phyloP scores from a whole-genome alignment of 257 asterid genomes.

The Primulina eburnea region DNA sequence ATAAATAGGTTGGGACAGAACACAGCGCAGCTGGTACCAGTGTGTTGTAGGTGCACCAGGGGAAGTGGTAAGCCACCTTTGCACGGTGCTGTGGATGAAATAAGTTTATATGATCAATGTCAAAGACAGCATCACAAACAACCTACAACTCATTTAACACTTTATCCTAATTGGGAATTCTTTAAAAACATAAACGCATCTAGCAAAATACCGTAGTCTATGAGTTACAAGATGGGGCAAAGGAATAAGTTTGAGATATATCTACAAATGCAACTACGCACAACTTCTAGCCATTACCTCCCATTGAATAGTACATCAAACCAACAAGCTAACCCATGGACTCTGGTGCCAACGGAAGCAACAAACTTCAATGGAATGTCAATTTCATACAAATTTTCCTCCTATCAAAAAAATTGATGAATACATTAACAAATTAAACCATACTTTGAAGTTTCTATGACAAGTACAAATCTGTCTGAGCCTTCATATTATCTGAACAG shows the following conservation, averaged over 20 bases:
- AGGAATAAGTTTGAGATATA: not conserved
- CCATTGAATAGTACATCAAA: slow-evolving; percentile 92
- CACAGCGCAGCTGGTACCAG: slow-evolving; percentile 99
- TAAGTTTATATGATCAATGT: slow-evolving; percentile 4
- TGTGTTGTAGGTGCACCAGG: slow-evolving; percentile 98
- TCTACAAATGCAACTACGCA: slow-evolving; percentile 1
- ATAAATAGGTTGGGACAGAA: slow-evolving; percentile 83
- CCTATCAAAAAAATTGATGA: slow-evolving; percentile 42
- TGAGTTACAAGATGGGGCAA: slow-evolving; percentile 20
- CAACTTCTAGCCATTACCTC: slow-evolving; percentile 50
- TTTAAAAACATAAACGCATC: too few species aligned
- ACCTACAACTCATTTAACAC: not conserved
- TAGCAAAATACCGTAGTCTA: not conserved
- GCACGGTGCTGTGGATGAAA: slow-evolving; percentile 59
- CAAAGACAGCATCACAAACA: not conserved
- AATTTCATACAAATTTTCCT: slow-evolving; percentile 87
- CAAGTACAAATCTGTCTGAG: not conserved
- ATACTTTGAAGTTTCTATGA: slow-evolving; percentile 41
- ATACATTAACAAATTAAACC: not conserved
- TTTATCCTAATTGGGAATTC: not conserved
- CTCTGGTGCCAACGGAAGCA: slow-evolving; percentile 78
- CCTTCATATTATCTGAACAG: not conserved
- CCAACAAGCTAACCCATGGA: slow-evolving; percentile 99
- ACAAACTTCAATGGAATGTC: slow-evolving; percentile 75
- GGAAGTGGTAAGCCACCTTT: slow-evolving; percentile 93